A percentile compares a stretch with the other conserved stretches of the same genome.
phyloP scores from a whole-genome alignment of 179 eudicot genomes.

The Camellia oleifera region DNA sequence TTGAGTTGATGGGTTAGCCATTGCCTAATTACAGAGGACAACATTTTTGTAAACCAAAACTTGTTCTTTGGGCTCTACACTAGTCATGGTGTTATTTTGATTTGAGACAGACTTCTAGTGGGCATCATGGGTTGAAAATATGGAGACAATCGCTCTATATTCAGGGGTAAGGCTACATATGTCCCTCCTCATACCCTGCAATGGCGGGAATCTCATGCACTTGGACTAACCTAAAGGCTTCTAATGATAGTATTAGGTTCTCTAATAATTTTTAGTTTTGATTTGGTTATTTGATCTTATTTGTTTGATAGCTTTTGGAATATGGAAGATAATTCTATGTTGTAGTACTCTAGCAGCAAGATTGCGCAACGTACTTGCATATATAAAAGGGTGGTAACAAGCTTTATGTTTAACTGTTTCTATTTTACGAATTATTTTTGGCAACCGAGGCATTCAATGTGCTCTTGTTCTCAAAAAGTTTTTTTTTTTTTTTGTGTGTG shows the following conservation, averaged over 20 bases:
- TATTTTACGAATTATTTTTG: not conserved
- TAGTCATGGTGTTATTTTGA: not conserved
- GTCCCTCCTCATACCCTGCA: no score
- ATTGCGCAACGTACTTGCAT: no score
- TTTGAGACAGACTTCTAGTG: not conserved
- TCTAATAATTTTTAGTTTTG: no score
- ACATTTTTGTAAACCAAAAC: not conserved
- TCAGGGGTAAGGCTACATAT: no score
- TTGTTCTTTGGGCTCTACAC: not conserved
- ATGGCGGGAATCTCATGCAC: no score
- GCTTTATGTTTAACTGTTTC: no score
- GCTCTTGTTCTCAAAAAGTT: not conserved
- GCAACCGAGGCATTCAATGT: not conserved
- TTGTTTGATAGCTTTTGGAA: not conserved
- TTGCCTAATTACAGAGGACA: not conserved
- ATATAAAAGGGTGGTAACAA: no score
- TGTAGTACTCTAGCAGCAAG: not conserved
- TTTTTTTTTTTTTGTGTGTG: no score
- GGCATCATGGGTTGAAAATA: no score
- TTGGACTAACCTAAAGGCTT: not conserved
- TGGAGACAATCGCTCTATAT: no score
- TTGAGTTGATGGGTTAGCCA: not conserved
- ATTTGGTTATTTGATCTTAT: no score
- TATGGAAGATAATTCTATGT: not conserved
- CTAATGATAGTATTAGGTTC: not conserved